These are phyloP conservation scores for Xerocomus nothofagi DNA, from an alignment of 1,284 basidiomycete genomes.

Conservation along the genomic window DNA sequence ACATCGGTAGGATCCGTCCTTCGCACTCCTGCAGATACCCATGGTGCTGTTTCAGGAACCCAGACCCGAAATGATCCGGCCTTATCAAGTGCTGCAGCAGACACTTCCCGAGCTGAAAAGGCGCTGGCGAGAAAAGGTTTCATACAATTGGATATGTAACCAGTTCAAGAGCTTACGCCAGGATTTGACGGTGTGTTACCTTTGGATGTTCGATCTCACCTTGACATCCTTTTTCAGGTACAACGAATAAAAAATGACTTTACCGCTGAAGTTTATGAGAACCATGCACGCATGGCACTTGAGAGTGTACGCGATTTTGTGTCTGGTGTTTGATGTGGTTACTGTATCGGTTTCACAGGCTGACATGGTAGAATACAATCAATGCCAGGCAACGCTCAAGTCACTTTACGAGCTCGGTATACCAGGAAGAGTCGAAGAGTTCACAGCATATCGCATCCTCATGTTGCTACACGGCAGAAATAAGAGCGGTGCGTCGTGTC, in stretches of 20 bases:
- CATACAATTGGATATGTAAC: constrained; percentile 94
- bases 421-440: constrained; percentile 89
- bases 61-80: constrained; percentile 92
- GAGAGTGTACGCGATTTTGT: constrained; percentile 68
- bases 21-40: background rate
- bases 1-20: constrained; percentile 70
- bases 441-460: constrained; percentile 96
- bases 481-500: constrained; percentile 70
- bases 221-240: constrained; percentile 58
- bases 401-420: constrained; percentile 92
- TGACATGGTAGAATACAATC: constrained; percentile 99
- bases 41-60: constrained; percentile 68
- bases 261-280: constrained; percentile 97
- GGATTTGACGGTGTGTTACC: constrained; percentile 85
- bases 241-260: constrained; percentile 99
- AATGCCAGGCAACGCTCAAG: constrained; percentile 92
- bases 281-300: constrained; percentile 95
- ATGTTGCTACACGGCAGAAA: constrained; percentile 95
- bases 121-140: constrained; percentile 83
- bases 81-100: constrained; percentile 80
- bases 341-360: constrained; percentile 49
- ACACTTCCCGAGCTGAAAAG: constrained; percentile 88
- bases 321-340: constrained; percentile 12
- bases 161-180: constrained; percentile 98
- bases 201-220: constrained; percentile 18